Evolutionary conservation across 2,329 filamentous ascomycete species (phyloP), one percentile per base, ranked within the genome.

Genomic region (Basipetospora chlamydospora): DNA sequence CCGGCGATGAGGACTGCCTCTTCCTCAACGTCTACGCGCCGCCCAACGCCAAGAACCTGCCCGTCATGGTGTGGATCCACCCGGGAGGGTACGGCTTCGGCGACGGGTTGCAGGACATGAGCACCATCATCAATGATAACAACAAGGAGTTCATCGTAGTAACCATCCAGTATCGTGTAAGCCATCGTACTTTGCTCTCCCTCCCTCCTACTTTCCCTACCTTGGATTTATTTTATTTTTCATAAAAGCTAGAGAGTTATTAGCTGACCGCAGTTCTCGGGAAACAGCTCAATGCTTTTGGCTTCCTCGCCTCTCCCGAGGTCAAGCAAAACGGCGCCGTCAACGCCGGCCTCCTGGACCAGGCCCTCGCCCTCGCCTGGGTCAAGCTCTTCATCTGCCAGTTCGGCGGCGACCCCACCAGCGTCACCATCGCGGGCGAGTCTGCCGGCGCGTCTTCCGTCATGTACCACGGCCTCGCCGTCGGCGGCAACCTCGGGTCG

Each of bases 281-380:
- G n/a, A n/a, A n/a, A n/a, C 32, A 26, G 23, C 50, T 63, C 2
- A 58, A 58, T 16, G 43, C 45, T 22, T 58, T 67, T 25, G 66
- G 66, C 1, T 69, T 65, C 38, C 53, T 69, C 4, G 53, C 59
- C 2, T 60, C 62, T 11, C 53, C 60, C 7, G 52, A 60, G 16
- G 49, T 68, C 11, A 58, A 56, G 30, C 44, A 39, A 0, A 33
- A 37, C 13, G 51, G 50, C 1, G 39, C 47, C 7, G 39, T 68
- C n/a, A 73, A 74, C 41, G 65, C 59, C 2, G 69, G 67, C 0
- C 45, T 72, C 2, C 50, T 66, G 7, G 69, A 71, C 43, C 63
- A 69, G 48, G 55, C 59, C 22, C 65, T 63, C 22, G 65, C 63
- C 1, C 50, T 73, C 3, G 46, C 61, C 46, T 73, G 70, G 67